Conservation (phyloP, 1,284 basidiomycete genomes). For the Heterobasidion parviporum region DNA sequence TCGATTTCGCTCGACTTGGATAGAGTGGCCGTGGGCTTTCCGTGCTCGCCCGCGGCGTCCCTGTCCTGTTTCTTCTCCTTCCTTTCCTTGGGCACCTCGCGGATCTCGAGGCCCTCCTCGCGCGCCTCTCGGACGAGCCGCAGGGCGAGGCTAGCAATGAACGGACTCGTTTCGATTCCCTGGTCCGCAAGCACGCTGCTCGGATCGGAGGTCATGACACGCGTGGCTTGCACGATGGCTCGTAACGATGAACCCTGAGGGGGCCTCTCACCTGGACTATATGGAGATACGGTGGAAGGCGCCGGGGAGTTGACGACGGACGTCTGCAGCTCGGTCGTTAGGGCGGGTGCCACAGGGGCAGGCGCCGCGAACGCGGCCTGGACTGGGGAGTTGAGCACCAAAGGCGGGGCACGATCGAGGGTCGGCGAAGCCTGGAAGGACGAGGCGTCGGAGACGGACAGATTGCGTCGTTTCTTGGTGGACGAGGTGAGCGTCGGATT, state of each 20-base stretch:
- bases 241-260: slow-evolving; percentile 55
- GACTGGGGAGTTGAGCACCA: slow-evolving; percentile 6
- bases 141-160: slow-evolving; percentile 62
- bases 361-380: slow-evolving; percentile 4
- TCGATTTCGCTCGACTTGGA: slow-evolving; percentile 30
- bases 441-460: slow-evolving; percentile 18
- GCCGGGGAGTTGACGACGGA: slow-evolving; percentile 9
- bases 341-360: slow-evolving; percentile 4
- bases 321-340: slow-evolving; percentile 12
- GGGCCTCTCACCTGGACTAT: slow-evolving; percentile 18
- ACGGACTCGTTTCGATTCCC: slow-evolving; percentile 49
- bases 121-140: slow-evolving; percentile 67
- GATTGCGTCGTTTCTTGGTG: slow-evolving; percentile 22
- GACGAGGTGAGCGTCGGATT: slow-evolving; percentile 31
- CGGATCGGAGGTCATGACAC: slow-evolving; percentile 80
- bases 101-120: slow-evolving; percentile 54
- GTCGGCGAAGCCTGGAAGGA: slow-evolving; percentile 9
- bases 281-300: slow-evolving; percentile 13
- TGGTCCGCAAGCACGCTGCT: slow-evolving; percentile 66
- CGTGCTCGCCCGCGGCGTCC: slow-evolving; percentile 19
- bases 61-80: slow-evolving; percentile 26
- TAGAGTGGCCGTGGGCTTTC: slow-evolving; percentile 31
- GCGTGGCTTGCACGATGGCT: slow-evolving; percentile 80
- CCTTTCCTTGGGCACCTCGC: slow-evolving; percentile 40
- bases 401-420: neutral